Conservation (phyloP, 2,329 filamentous ascomycete genomes). For the Leptoxyphium fumago region DNA sequence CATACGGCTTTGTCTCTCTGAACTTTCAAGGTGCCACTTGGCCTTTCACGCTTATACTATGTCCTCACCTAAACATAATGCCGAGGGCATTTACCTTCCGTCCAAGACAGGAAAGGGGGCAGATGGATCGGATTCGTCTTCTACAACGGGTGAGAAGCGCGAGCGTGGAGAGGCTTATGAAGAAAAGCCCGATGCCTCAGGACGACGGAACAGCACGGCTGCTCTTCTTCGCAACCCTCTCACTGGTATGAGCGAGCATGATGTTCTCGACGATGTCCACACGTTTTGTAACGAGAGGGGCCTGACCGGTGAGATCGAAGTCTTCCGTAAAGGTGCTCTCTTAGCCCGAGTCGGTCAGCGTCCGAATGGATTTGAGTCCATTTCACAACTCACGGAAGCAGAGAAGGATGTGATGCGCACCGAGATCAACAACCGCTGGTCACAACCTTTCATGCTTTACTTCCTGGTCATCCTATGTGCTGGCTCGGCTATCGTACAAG, state of each 20-base stretch:
- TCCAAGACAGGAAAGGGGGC: background rate
- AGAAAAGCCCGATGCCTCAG: background rate
- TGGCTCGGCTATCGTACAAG: slow-evolving; percentile 42
- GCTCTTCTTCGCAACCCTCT: slow-evolving; percentile 15
- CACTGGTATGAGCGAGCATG: slow-evolving; percentile 14
- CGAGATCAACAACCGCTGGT: slow-evolving; percentile 54
- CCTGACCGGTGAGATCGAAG: slow-evolving; percentile 10
- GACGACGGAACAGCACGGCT: slow-evolving; percentile 8
- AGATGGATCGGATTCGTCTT: background rate
- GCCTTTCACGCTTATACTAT: background rate
- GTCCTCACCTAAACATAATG: background rate
- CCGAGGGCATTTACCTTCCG: background rate
- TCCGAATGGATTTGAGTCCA: slow-evolving; percentile 9
- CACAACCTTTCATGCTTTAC: slow-evolving; percentile 56
- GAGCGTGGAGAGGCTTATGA: background rate
- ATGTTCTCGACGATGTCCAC: slow-evolving; percentile 14
- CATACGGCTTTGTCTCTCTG: too few species aligned
- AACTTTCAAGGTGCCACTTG: too few species aligned
- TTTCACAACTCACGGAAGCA: slow-evolving; percentile 36
- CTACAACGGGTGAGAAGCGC: background rate
- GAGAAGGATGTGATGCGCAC: slow-evolving; percentile 44
- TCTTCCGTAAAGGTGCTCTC: slow-evolving; percentile 12
- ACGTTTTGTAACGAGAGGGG: slow-evolving; percentile 10
- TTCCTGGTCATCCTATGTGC: slow-evolving; percentile 29
- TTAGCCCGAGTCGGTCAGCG: slow-evolving; percentile 14